Evolutionary conservation across 1,139 yeast species (phyloP), one percentile per base, ranked within the genome.

Genomic region (Blastobotrys buckinghamii): DNA sequence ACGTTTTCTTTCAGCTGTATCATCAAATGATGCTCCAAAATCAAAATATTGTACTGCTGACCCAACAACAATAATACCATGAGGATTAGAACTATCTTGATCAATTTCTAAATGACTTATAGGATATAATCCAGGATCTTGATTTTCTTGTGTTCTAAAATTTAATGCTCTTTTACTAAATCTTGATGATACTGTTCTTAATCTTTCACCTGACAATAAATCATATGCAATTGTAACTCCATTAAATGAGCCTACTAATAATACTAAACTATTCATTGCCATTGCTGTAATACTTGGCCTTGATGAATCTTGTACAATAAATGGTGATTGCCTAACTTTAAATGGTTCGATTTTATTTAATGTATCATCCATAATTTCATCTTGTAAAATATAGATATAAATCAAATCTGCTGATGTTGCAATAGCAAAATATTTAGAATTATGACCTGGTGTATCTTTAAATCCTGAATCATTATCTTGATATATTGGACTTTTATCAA

Each of bases 191-290:
- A 76, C 75, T 26, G 75, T 75, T 48, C 81, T 67, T 15, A 81
- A 60, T 41, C 70, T 71, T 39, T 72, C 74, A 1, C 92, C 92
- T 0, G 80, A 79, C 47, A 79, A 70, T 0, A 79, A 72, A 60
- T 87, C 86, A 62, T 79, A 79, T 22, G 84, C 67, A 45, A 81
- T 77, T 5, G 81, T 74, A 53, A 71, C 73, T 17, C 92, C 92
- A 55, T 81, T 76, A 56, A 74, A 76, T 1, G 86, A 84, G 0
- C 85, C 84, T 1, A 81, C 70, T 0, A 81, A 71, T 6, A 83
- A 66, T 2, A 83, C 74, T 19, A 63, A 54, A 0, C 74, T 60
- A 49, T 70, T 72, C 33, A 54, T 69, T 45, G 64, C 78, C 57
- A 68, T 71, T 58, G 60, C 76, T 45, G 50, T 72, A 65, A 61